These are phyloP conservation scores for Xerocomus nothofagi DNA, from an alignment of 1,284 basidiomycete species.

Conservation along the genomic window DNA sequence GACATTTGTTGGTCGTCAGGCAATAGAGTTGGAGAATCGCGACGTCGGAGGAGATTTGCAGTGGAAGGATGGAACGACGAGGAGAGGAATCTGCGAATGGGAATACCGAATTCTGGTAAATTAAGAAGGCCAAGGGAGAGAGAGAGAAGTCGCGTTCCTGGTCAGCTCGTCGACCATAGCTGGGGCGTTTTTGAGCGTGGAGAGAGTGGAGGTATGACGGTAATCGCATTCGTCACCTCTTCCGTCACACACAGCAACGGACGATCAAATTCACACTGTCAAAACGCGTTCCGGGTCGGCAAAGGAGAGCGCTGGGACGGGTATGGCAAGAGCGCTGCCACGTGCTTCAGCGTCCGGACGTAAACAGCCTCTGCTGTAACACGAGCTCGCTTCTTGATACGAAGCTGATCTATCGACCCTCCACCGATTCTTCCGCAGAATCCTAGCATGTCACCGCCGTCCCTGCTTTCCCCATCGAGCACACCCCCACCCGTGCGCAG, in stretches of 20 bases:
- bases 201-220: conserved; percentile 20
- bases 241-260: conserved; percentile 31
- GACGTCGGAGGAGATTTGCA: conserved; percentile 32
- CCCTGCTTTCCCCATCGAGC: conserved; percentile 3
- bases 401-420: neutral
- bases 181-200: conserved; percentile 29
- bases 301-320: conserved; percentile 8
- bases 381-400: neutral
- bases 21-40: conserved; percentile 23
- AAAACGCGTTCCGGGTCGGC: conserved; percentile 25
- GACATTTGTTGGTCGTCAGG: conserved; percentile 39
- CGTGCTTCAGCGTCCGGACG: conserved; percentile 22
- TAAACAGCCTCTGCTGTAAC: conserved; percentile 3
- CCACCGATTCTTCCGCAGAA: no score
- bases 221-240: conserved; percentile 26
- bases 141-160: conserved; percentile 30
- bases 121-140: conserved; percentile 13
- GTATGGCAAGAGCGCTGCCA: conserved; percentile 17
- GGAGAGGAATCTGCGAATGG: conserved; percentile 18
- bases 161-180: no score
- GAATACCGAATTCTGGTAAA: conserved; percentile 24
- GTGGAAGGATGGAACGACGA: conserved; percentile 21
- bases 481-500: neutral
- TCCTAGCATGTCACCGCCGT: no score
- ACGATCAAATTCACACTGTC: conserved; percentile 33